A percentile compares a stretch with the other conserved stretches of the same genome.
Evolutionary conservation across 495 filamentous ascomycete species (phyloP).

Genomic region (Neurospora sp.): DNA sequence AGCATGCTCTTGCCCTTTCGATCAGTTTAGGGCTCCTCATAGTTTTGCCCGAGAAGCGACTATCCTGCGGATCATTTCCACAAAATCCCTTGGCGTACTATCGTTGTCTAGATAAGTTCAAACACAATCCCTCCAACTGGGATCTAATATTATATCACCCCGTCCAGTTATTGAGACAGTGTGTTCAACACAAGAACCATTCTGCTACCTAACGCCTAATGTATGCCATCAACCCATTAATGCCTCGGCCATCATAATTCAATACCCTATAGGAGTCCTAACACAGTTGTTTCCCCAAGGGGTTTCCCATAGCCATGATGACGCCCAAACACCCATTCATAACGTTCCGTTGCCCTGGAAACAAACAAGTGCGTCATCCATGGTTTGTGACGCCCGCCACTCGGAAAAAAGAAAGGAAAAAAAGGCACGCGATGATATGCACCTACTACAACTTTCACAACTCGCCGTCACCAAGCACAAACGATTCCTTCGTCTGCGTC

Average conservation of each 20-base stretch:
- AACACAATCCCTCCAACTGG: no score
- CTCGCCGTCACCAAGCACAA: background rate
- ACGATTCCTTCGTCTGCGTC: constrained; percentile 2
- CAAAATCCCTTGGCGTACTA: no score
- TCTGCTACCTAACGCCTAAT: background rate
- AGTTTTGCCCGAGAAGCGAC: no score
- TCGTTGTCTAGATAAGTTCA: no score
- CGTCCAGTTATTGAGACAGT: background rate
- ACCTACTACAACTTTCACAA: background rate
- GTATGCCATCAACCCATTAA: background rate
- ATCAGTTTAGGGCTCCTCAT: no score
- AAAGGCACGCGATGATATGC: background rate
- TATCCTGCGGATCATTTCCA: no score
- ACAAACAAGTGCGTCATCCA: background rate
- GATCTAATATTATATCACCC: no score
- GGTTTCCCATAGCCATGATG: background rate
- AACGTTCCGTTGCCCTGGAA: background rate
- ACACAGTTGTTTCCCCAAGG: background rate
- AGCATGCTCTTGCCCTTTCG: no score
- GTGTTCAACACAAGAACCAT: background rate
- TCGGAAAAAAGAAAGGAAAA: no score
- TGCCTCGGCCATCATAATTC: background rate
- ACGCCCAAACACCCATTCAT: background rate
- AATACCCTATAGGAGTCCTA: background rate
- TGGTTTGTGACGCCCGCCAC: background rate